A percentile compares a stretch with the other conserved stretches of the same genome.
phyloP scores from a whole-genome alignment of 345 rosid species.

The Gossypium australe region DNA sequence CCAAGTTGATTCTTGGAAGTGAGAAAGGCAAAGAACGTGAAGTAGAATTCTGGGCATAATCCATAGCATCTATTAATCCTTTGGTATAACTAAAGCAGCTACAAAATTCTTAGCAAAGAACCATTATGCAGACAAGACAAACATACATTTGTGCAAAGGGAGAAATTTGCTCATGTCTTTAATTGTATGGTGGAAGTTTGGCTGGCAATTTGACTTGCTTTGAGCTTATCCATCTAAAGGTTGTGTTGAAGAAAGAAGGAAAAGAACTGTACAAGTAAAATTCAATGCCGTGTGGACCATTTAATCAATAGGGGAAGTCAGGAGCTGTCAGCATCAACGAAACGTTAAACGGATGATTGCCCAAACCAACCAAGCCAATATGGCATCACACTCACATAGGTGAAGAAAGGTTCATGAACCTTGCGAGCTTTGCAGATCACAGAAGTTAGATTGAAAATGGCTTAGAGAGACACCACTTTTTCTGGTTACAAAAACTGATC shows the following conservation, averaged over 20 bases:
- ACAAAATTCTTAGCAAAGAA: background rate
- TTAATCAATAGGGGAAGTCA: background rate
- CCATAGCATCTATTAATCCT: background rate
- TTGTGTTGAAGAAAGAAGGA: background rate
- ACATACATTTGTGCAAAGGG: background rate
- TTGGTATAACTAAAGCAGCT: background rate
- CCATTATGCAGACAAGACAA: background rate
- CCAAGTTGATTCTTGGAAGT: background rate
- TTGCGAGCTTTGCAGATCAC: slow-evolving; percentile 1
- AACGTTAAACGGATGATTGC: slow-evolving; percentile 2
- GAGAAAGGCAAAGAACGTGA: background rate
- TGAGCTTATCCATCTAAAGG: background rate
- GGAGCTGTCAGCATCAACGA: background rate
- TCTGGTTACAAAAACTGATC: background rate
- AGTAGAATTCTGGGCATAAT: background rate
- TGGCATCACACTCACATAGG: background rate
- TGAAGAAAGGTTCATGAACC: slow-evolving; percentile 3
- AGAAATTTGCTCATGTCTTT: background rate
- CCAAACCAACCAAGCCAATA: background rate
- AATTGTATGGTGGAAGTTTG: background rate
- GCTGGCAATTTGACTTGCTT: background rate
- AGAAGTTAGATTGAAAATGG: slow-evolving; percentile 4
- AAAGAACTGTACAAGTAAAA: background rate
- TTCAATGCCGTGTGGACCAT: slow-evolving; percentile 13
- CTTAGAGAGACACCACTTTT: background rate